A percentile compares a stretch with the other conserved stretches of the same genome.
phyloP scores from a whole-genome alignment of 2,329 filamentous ascomycete species.

The Calonectria hongkongensis region DNA sequence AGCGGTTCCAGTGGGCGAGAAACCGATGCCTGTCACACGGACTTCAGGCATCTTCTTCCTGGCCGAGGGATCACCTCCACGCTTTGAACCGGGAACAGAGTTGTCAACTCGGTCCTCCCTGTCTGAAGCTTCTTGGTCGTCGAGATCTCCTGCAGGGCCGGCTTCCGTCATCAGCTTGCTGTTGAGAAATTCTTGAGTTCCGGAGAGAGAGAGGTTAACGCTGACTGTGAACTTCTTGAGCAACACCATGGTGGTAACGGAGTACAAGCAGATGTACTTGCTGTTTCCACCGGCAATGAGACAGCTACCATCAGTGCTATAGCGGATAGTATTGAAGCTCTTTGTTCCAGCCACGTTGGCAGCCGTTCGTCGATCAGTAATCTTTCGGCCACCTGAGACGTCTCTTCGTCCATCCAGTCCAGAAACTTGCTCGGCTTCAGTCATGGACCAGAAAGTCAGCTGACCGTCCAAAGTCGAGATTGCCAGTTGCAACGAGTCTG shows the following conservation, averaged over 20 bases:
- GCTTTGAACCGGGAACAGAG: constrained; percentile 88
- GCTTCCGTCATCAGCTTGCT: constrained; percentile 94
- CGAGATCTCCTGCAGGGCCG: constrained; percentile 88
- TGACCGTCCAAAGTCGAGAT: constrained; percentile 96
- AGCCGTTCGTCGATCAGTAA: constrained; percentile 91
- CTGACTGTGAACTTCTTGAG: constrained; percentile 97
- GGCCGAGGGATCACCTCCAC: constrained; percentile 84
- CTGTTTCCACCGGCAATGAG: constrained; percentile 94
- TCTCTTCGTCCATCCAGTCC: constrained; percentile 94
- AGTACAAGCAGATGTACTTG: constrained; percentile 99
- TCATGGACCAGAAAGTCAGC: constrained; percentile 94
- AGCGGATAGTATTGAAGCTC: constrained; percentile 89
- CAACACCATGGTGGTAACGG: constrained; percentile 92
- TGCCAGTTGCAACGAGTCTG: constrained; percentile 92
- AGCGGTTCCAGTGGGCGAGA: constrained; percentile 89
- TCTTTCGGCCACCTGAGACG: constrained; percentile 92
- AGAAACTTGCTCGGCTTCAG: constrained; percentile 89
- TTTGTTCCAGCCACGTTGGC: constrained; percentile 95
- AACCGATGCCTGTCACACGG: constrained; percentile 87
- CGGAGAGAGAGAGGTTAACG: constrained; percentile 94
- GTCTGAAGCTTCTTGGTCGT: constrained; percentile 92
- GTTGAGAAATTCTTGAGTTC: constrained; percentile 97
- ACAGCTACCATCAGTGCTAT: constrained; percentile 94
- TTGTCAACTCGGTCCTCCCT: constrained; percentile 88
- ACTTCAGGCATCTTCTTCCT: constrained; percentile 88